These are phyloP conservation scores for Fusarium gaditjirri DNA, from an alignment of 2,329 filamentous ascomycete genomes.

Conservation along the genomic window DNA sequence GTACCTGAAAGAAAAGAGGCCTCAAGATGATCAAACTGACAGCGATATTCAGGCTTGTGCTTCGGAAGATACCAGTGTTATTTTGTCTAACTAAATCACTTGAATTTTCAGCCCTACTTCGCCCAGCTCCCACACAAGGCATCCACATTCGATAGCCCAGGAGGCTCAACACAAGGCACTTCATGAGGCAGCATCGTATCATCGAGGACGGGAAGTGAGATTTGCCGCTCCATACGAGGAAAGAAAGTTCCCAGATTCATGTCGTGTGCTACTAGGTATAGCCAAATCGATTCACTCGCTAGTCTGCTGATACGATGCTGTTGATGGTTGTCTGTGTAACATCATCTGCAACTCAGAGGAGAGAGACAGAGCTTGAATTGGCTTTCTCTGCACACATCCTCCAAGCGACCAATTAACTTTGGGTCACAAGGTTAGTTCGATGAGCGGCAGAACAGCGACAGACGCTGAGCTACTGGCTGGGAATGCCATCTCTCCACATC, in stretches of 20 bases:
- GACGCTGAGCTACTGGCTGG: not conserved
- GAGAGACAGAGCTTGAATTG: not conserved
- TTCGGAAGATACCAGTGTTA: not conserved
- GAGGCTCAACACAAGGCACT: slow-evolving; percentile 1
- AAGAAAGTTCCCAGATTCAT: not conserved
- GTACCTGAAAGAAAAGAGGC: not conserved
- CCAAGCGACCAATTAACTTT: not conserved
- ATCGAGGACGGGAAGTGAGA: not conserved
- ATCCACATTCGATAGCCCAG: not conserved
- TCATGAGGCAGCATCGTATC: slow-evolving; percentile 4
- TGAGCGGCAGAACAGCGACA: not conserved
- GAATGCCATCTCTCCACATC: not conserved
- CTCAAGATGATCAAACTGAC: not conserved
- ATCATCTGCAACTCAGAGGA: not conserved
- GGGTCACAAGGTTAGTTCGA: fast-evolving
- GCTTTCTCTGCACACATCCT: not conserved
- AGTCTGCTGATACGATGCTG: not conserved
- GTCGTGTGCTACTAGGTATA: not conserved
- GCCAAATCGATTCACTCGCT: not conserved
- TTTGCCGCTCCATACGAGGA: not conserved
- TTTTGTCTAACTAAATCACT: not conserved
- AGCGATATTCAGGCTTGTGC: not conserved
- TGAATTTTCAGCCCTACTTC: slow-evolving; percentile 9
- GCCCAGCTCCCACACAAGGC: slow-evolving; percentile 2
- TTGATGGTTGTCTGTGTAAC: not conserved